Evolutionary conservation across 805 yeast species (phyloP).

Genomic region (Citeromyces nyonsensis): DNA sequence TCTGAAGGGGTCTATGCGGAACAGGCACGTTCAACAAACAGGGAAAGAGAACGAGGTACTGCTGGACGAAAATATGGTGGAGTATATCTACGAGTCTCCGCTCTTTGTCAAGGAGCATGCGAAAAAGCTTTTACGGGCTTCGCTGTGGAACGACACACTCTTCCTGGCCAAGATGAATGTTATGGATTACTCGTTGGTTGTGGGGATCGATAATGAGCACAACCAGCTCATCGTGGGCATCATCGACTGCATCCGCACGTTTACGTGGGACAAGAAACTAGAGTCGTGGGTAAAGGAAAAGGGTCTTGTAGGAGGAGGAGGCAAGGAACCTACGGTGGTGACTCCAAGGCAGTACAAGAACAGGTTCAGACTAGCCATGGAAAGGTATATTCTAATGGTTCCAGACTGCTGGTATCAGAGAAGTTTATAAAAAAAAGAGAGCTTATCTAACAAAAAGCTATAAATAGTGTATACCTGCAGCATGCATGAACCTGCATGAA

Average conservation of each 20-base stretch:
- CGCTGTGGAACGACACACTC: slow-evolving; percentile 88
- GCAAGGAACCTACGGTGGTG: slow-evolving; percentile 85
- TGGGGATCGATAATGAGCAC: slow-evolving; percentile 69
- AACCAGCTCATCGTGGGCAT: slow-evolving; percentile 81
- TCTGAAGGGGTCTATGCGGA: slow-evolving; percentile 94
- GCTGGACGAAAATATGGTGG: slow-evolving; percentile 95
- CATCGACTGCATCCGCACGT: slow-evolving; percentile 85
- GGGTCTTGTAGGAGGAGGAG: slow-evolving; percentile 62
- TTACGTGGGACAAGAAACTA: slow-evolving; percentile 96
- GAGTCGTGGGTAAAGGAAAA: slow-evolving; percentile 98
- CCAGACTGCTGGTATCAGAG: slow-evolving; percentile 40
- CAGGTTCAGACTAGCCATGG: slow-evolving; percentile 96
- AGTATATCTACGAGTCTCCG: slow-evolving; percentile 92
- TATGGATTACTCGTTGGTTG: slow-evolving; percentile 93
- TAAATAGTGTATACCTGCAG: neutral
- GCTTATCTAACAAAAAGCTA: neutral
- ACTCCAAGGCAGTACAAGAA: slow-evolving; percentile 94
- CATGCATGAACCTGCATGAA: neutral
- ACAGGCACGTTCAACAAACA: slow-evolving; percentile 91
- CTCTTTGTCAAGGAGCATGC: slow-evolving; percentile 87
- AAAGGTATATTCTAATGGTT: slow-evolving; percentile 83
- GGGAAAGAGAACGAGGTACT: slow-evolving; percentile 91
- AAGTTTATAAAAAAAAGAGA: slow-evolving; percentile 2
- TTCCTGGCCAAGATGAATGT: slow-evolving; percentile 95
- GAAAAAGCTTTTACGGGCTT: slow-evolving; percentile 71